Conservation (phyloP, 2,329 filamentous ascomycete species). For the Curvularia sp. region DNA sequence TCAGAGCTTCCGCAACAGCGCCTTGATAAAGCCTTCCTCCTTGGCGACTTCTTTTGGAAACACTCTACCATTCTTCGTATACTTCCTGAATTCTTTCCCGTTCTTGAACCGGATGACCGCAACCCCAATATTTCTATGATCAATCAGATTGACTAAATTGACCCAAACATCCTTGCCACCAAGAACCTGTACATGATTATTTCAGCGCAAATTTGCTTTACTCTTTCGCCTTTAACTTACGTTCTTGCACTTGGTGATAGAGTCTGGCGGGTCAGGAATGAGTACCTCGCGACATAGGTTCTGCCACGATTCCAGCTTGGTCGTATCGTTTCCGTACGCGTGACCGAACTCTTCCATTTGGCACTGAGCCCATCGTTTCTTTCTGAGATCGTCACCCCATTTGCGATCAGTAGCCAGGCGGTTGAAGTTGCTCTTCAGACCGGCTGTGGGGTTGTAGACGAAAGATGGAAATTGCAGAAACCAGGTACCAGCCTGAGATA, state of each 20-base stretch:
- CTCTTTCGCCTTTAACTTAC: conserved; percentile 5
- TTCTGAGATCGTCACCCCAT: conserved; percentile 5
- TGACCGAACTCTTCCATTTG: conserved; percentile 14
- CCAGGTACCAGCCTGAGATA: conserved; percentile 7
- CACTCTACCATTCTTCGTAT: conserved; percentile 12
- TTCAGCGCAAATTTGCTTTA: not conserved
- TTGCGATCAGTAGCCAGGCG: conserved; percentile 15
- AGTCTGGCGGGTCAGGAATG: conserved; percentile 15
- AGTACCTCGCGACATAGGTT: conserved; percentile 27
- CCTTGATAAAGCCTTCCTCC: conserved; percentile 31
- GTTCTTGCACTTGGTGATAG: conserved; percentile 29
- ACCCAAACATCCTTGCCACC: conserved; percentile 22
- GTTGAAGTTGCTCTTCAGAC: conserved; percentile 16
- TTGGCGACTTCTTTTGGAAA: conserved; percentile 27
- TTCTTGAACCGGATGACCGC: conserved; percentile 24
- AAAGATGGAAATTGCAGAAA: conserved; percentile 14
- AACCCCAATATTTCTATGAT: conserved; percentile 23
- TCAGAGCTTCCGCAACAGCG: conserved; percentile 25
- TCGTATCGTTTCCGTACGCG: conserved; percentile 13
- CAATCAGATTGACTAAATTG: conserved; percentile 33
- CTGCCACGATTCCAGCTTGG: conserved; percentile 29
- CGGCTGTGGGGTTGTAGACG: conserved; percentile 7
- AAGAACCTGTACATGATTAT: conserved; percentile 10
- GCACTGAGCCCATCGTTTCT: conserved; percentile 16
- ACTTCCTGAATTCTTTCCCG: conserved; percentile 17